Evolutionary conservation across 352 stramenopile genomes (phyloP).

Genomic region (Saprolegnia parasitica): DNA sequence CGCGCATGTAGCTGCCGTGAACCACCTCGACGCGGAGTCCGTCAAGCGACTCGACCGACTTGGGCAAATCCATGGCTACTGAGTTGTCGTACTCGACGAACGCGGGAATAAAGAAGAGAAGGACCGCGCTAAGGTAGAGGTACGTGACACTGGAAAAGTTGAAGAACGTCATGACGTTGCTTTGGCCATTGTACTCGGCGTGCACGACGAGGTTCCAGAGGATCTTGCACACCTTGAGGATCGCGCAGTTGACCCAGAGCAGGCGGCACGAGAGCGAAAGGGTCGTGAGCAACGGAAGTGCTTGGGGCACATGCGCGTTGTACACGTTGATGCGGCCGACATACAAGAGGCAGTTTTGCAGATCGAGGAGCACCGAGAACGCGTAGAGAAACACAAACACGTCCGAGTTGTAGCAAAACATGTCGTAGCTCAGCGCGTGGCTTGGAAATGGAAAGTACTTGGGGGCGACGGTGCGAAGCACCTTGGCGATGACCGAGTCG

Average conservation of each 20-base stretch:
- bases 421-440: neutral
- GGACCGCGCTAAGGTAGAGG: slow-evolving; percentile 14
- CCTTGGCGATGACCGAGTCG: neutral
- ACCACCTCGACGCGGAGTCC: slow-evolving; percentile 13
- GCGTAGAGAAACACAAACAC: slow-evolving; percentile 17
- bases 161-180: slow-evolving; percentile 18
- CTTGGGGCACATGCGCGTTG: neutral
- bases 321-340: slow-evolving; percentile 10
- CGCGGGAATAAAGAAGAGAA: slow-evolving; percentile 16
- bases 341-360: slow-evolving; percentile 6
- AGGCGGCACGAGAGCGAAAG: slow-evolving; percentile 21
- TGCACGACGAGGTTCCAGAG: neutral
- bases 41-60: neutral
- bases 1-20: slow-evolving; percentile 22
- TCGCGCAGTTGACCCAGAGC: slow-evolving; percentile 20
- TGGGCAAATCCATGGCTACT: slow-evolving; percentile 8
- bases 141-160: slow-evolving; percentile 18
- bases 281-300: neutral
- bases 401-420: slow-evolving; percentile 25
- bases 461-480: neutral
- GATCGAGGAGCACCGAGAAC: neutral
- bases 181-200: slow-evolving; percentile 9
- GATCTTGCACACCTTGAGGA: slow-evolving; percentile 19
- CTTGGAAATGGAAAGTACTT: slow-evolving; percentile 6
- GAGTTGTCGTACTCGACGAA: slow-evolving; percentile 29